These are phyloP conservation scores for Aquilaria sinensis DNA, from an alignment of 345 rosid species.

Conservation along the genomic window DNA sequence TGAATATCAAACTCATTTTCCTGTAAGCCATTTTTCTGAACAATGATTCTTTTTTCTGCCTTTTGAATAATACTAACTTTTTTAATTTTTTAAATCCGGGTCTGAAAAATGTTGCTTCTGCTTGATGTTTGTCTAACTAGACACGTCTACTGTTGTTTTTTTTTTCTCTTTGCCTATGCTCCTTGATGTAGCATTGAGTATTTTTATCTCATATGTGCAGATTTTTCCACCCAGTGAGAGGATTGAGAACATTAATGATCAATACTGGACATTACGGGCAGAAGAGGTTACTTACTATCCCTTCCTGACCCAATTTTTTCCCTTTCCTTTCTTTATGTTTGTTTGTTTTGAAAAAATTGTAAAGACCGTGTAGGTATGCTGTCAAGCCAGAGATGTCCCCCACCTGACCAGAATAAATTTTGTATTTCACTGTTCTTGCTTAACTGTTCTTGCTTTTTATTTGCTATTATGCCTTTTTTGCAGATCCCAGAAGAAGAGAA, in stretches of 20 bases:
- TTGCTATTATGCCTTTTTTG: not conserved
- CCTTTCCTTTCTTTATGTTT: not conserved
- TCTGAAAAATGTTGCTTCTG: not conserved
- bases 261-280: constrained; percentile 93
- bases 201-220: constrained; percentile 33
- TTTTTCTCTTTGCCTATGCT: not conserved
- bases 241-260: constrained; percentile 94
- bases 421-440: not conserved
- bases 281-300: constrained; percentile 63
- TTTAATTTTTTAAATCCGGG: not conserved
- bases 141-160: not conserved
- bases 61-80: not conserved
- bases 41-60: not conserved
- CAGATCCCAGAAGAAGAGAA: constrained; percentile 98
- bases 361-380: too few species aligned
- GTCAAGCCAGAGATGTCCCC: too few species aligned
- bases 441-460: not conserved
- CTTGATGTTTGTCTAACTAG: constrained; percentile 8
- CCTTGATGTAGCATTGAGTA: not conserved
- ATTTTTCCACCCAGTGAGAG: constrained; percentile 76
- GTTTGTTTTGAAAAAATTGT: not conserved
- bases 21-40: not conserved
- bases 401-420: not conserved
- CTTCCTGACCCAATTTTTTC: not conserved
- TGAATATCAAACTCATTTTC: too few species aligned